phyloP scores from a whole-genome alignment of 2,329 filamentous ascomycete species.

The Aspergillus chevalieri region DNA sequence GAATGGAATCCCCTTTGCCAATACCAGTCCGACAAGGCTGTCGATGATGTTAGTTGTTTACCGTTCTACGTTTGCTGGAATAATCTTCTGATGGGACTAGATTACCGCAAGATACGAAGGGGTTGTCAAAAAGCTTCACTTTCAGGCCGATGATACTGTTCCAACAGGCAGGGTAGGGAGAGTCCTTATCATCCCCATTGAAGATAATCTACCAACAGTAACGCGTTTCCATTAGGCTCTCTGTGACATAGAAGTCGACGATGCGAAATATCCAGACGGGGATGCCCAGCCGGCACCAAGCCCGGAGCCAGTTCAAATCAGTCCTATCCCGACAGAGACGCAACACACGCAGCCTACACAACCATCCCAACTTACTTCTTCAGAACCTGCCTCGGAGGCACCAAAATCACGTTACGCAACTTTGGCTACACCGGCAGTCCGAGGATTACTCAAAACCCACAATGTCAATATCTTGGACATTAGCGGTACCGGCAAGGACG shows the following conservation, averaged over 20 bases:
- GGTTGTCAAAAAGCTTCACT: constrained; percentile 92
- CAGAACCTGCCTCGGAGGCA: constrained; percentile 2
- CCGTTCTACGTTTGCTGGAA: not conserved
- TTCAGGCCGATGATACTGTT: constrained; percentile 92
- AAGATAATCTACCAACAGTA: constrained; percentile 6
- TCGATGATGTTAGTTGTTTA: constrained; percentile 47
- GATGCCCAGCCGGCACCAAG: constrained; percentile 22
- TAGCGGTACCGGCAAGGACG: constrained; percentile 80
- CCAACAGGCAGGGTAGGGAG: constrained; percentile 67
- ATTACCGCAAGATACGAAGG: constrained; percentile 95
- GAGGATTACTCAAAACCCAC: constrained; percentile 76
- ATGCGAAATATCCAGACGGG: constrained; percentile 62
- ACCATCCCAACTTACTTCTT: constrained; percentile 1
- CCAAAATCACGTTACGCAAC: constrained; percentile 58
- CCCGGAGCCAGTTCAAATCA: constrained; percentile 19
- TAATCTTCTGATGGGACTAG: constrained; percentile 47
- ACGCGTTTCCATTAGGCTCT: constrained; percentile 55
- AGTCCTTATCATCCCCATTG: not conserved
- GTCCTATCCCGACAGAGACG: constrained; percentile 9
- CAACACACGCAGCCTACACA: constrained; percentile 13
- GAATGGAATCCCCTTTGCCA: constrained; percentile 98
- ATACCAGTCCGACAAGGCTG: constrained; percentile 95
- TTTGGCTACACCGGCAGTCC: constrained; percentile 85
- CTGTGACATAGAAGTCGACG: constrained; percentile 89
- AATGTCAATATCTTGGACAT: constrained; percentile 73